Base-by-base conservation (phyloP, 768 basidiomycete genomes). In the Paxillus ammoniavirescens region DNA sequence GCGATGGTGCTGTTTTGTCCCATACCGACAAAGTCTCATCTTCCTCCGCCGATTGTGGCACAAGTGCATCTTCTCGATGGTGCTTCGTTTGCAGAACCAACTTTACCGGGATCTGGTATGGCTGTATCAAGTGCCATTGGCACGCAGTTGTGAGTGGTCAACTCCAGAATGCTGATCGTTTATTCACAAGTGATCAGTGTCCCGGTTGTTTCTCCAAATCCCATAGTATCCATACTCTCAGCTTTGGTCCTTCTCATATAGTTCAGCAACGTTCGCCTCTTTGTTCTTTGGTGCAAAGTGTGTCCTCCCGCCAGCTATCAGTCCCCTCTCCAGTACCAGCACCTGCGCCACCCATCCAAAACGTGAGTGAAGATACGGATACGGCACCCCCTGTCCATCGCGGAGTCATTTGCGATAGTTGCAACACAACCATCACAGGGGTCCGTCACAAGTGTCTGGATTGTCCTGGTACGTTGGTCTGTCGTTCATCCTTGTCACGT, bases 381-480 rank as follows among this genome's bases (percentile, higher is more conserved):
- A 4, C 21, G 18, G 23, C 36, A n/a, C 38, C 35, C n/a, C 9
- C 54, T 23, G 58, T 85, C 37, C 88, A 91, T 65, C 64, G 47
- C 31, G 79, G 79, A 28, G 71, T 90, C n/a, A 43, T 75, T 8
- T 94, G 91, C 66, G 87, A 93, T 66, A 61, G 60, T 14, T 94
- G 91, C 67, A 58, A 76, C 5, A 59, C 69, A 18, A 77, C 69
- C 4, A 75, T 93, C 37, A 72, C 78, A 51, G 91, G 91, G 10
- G 65, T 83, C 50, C 77, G 92, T 42, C 84, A 90, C 67, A 93
- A 93, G 68, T 93, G 91, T 62, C 69, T 90, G 18, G 86, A 90
- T 59, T 93, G 91, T 66, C 74, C 77, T 45, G 77, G 87, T 89
- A 64, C 49, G 77, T 69, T 43, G 4, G 41, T 30, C 38, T 18